Evolutionary conservation across 1,139 yeast species (phyloP), one percentile per base, ranked within the genome.

Genomic region (Yamadazyma atlantica): DNA sequence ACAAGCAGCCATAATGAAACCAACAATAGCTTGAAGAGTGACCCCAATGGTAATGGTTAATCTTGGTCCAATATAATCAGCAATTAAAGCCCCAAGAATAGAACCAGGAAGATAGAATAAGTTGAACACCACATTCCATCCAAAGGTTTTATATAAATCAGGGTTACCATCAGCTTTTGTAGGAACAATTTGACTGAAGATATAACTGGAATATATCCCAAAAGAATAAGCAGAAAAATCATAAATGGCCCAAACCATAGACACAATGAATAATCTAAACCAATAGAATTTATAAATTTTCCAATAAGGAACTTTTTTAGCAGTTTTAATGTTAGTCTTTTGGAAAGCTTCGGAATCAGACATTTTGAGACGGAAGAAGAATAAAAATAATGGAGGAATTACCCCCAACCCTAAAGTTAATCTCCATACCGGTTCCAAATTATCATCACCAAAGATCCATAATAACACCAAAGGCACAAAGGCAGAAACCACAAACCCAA

Each of bases 51-150:
- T 75, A 36, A 88, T 67, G 10, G 96, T 84, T 44, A 85, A 62
- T 61, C 96, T 78, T 37, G 97, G 96, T 13, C 97, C 97, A 42
- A 87, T 56, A 62, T 80, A 85, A 63, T 90, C 97, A n/a, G 95
- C 76, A 30, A 79, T 66, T 36, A 76, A 57, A 9, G 95, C 96
- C 55, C 97, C 97, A 16, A 84, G 58, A 56, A 88, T 76, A 2
- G 96, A 75, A 48, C 97, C 97, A 10, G 97, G 97, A 29, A 90
- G 66, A 61, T 90, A 89, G 61, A 90, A 90, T 54, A 86, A 69
- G 62, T 87, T 88, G 54, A 90, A 76, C 4, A 90, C 92, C 44
- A 86, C 85, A 59, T 85, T 86, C 97, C 97, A 90, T 36, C 97
- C 97, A 65, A 88, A 87, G 17, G 85, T 75, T 58, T 82, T 76